Conservation (phyloP, 331 rosid genomes). For the Malus hybrid region DNA sequence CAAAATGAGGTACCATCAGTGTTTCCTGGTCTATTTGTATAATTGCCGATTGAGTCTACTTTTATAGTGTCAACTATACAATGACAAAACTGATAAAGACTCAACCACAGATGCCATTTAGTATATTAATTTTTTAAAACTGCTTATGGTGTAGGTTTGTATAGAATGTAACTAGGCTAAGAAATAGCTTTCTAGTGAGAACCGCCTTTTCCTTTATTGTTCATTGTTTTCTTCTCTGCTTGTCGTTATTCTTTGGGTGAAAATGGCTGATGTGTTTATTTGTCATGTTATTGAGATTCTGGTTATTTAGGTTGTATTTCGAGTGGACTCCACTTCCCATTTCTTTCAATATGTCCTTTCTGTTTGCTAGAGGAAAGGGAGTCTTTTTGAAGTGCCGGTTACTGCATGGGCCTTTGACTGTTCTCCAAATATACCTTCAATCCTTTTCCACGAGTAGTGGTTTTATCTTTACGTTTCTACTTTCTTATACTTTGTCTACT, state of each 20-base stretch:
- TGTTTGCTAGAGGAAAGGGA: neutral
- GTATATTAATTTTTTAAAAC: neutral
- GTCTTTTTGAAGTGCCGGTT: neutral
- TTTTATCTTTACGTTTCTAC: neutral
- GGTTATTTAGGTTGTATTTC: neutral
- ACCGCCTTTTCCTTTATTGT: neutral
- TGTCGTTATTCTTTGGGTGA: neutral
- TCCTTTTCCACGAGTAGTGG: neutral
- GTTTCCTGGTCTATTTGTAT: neutral
- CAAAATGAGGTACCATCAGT: neutral
- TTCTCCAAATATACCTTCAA: neutral
- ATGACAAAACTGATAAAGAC: neutral
- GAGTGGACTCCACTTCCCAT: neutral
- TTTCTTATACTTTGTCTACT: neutral
- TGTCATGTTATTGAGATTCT: neutral
- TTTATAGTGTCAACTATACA: neutral
- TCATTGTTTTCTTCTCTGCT: neutral
- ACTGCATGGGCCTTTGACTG: neutral
- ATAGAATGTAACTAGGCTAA: neutral
- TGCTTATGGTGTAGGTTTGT: neutral
- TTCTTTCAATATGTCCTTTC: neutral
- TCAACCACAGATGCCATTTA: neutral
- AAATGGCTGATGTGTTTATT: neutral
- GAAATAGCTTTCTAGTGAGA: neutral
- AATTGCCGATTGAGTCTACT: neutral